A percentile compares a stretch with the other conserved stretches of the same genome.
These are phyloP conservation scores for Diutina catenulata DNA, from an alignment of 1,139 yeast species.

Conservation along the genomic window DNA sequence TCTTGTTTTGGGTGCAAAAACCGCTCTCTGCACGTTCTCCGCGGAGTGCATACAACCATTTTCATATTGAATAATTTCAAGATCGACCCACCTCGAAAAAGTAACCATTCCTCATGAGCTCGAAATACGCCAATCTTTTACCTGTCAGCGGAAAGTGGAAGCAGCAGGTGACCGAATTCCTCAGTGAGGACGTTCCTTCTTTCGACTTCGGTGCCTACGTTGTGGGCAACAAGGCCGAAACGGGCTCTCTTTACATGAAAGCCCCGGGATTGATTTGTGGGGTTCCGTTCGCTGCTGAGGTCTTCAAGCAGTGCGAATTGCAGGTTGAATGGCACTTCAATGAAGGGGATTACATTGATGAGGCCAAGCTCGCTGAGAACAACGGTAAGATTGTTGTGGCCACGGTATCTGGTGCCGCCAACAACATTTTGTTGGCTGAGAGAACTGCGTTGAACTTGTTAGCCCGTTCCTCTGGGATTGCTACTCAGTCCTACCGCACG, in stretches of 20 bases:
- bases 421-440: conserved; percentile 70
- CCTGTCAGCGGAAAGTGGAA: conserved; percentile 77
- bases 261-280: conserved; percentile 77
- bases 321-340: conserved; percentile 56
- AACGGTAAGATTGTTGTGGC: conserved; percentile 66
- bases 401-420: conserved; percentile 66
- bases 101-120: not conserved
- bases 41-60: not conserved
- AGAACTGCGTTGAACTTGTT: conserved; percentile 75
- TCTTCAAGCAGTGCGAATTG: conserved; percentile 64
- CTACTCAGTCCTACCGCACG: conserved; percentile 61
- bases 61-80: too few species aligned
- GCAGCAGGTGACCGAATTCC: conserved; percentile 59
- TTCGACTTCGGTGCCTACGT: conserved; percentile 93
- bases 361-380: conserved; percentile 27
- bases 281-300: conserved; percentile 81
- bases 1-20: not conserved
- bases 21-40: too few species aligned
- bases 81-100: not conserved
- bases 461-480: conserved; percentile 80
- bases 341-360: conserved; percentile 51
- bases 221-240: conserved; percentile 65
- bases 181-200: conserved; percentile 83
- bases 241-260: conserved; percentile 75
- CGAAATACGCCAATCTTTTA: conserved; percentile 40